Evolutionary conservation across 2,329 filamentous ascomycete genomes (phyloP).

Genomic region (Sclerotiophoma versabilis): DNA sequence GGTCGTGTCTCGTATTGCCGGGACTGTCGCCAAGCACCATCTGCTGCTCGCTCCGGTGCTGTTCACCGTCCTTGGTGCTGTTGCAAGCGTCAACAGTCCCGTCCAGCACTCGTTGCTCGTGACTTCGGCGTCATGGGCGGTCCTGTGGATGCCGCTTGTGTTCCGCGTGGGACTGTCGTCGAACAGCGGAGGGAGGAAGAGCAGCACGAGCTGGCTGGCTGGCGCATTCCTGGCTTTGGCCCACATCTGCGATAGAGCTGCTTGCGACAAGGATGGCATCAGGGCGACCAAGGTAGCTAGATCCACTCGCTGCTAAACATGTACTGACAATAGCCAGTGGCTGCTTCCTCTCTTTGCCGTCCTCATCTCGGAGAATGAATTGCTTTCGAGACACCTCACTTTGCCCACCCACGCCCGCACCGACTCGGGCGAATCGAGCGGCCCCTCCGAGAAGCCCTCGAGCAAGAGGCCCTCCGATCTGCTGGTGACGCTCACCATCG

Average conservation of each 20-base stretch:
- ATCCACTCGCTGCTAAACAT: too few relatives aligned
- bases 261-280: slow-evolving; percentile 53
- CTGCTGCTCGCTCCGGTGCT: slow-evolving; percentile 43
- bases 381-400: slow-evolving; percentile 31
- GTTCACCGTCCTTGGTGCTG: slow-evolving; percentile 45
- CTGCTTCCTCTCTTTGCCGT: slow-evolving; percentile 45
- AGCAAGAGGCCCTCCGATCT: slow-evolving; percentile 35
- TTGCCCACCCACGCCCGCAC: slow-evolving; percentile 32
- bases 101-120: slow-evolving; percentile 53
- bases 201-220: slow-evolving; percentile 48
- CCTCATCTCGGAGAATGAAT: slow-evolving; percentile 39
- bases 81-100: slow-evolving; percentile 46
- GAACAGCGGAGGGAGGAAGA: slow-evolving; percentile 31
- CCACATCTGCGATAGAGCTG: slow-evolving; percentile 53
- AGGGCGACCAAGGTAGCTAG: slow-evolving; percentile 54
- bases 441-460: slow-evolving; percentile 22
- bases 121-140: slow-evolving; percentile 52
- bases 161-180: slow-evolving; percentile 44
- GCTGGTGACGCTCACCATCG: slow-evolving; percentile 44
- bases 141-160: slow-evolving; percentile 47
- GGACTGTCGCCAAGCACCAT: slow-evolving; percentile 43
- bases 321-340: slow-evolving; percentile 32
- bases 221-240: slow-evolving; percentile 53
- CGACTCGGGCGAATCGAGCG: slow-evolving; percentile 29
- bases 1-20: slow-evolving; percentile 37